Conservation (phyloP, 371 early-diverging fungal species). For the Mortierella sp. region DNA sequence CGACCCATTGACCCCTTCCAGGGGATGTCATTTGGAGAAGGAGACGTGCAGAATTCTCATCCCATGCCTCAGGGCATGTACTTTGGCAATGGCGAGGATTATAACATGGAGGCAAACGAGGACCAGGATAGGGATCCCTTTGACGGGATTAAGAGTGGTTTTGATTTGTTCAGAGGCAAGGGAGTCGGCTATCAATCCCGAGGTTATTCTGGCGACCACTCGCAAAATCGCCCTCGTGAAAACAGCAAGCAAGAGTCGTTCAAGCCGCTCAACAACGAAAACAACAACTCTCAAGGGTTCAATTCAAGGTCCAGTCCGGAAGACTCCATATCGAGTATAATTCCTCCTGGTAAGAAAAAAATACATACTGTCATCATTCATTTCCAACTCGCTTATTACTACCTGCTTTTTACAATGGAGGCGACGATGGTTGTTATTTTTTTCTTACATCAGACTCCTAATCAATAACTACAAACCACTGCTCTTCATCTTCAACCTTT, state of each 20-base stretch:
- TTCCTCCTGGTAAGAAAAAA: not conserved
- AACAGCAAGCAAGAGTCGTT: not conserved
- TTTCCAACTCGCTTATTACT: too few relatives aligned
- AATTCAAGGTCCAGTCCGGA: not conserved
- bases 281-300: not conserved
- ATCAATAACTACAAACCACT: too few relatives aligned
- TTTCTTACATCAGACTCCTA: too few relatives aligned
- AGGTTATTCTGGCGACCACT: not conserved
- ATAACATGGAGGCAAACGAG: conserved; percentile 3
- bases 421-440: too few relatives aligned
- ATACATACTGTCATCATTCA: not conserved
- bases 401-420: too few relatives aligned
- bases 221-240: conserved; percentile 1
- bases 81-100: not conserved
- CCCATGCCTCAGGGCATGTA: not conserved
- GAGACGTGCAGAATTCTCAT: not conserved
- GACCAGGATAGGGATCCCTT: conserved; percentile 4
- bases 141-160: conserved; percentile 11
- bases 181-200: conserved; percentile 12
- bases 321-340: not conserved
- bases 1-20: conserved; percentile 6
- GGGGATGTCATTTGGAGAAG: not conserved
- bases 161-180: conserved; percentile 1
- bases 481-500: too few relatives aligned
- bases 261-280: not conserved